These are phyloP conservation scores for Babesia gibsoni DNA, from an alignment of 169 alveolate species.

Conservation along the genomic window DNA sequence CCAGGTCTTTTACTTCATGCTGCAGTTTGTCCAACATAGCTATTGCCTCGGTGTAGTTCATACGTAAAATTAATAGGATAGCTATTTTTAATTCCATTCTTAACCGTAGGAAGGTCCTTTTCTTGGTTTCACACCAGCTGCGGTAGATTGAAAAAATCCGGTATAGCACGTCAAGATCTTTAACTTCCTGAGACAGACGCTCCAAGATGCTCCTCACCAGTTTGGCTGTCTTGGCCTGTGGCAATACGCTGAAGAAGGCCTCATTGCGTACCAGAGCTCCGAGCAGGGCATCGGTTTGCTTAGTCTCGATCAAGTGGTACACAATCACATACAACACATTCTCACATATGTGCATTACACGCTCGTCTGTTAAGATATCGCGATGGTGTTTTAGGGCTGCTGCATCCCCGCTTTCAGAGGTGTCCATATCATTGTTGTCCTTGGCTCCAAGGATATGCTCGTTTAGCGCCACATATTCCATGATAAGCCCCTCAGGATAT, in stretches of 20 bases:
- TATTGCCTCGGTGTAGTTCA: slow-evolving; percentile 83
- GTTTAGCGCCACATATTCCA: slow-evolving; percentile 42
- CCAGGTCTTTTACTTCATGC: slow-evolving; percentile 89
- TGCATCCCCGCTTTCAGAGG: neutral
- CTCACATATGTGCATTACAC: slow-evolving; percentile 52
- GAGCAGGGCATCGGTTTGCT: slow-evolving; percentile 69
- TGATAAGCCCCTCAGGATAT: slow-evolving; percentile 42
- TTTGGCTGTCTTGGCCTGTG: slow-evolving; percentile 78
- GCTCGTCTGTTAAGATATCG: slow-evolving; percentile 51
- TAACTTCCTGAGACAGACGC: slow-evolving; percentile 68
- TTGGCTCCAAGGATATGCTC: slow-evolving; percentile 35
- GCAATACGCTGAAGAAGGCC: slow-evolving; percentile 69
- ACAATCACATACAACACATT: slow-evolving; percentile 41
- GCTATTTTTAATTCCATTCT: slow-evolving; percentile 90
- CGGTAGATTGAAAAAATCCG: slow-evolving; percentile 86
- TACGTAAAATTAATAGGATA: slow-evolving; percentile 77
- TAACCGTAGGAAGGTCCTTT: slow-evolving; percentile 90
- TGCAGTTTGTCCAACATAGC: slow-evolving; percentile 81
- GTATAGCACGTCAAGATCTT: slow-evolving; percentile 67
- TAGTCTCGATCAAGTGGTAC: slow-evolving; percentile 54
- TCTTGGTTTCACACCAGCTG: slow-evolving; percentile 90
- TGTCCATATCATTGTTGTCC: neutral
- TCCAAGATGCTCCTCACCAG: slow-evolving; percentile 69
- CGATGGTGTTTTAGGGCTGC: slow-evolving; percentile 3
- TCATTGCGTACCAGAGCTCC: slow-evolving; percentile 71